phyloP scores from a whole-genome alignment of 805 yeast genomes.

The Barnettozyma sp. region DNA sequence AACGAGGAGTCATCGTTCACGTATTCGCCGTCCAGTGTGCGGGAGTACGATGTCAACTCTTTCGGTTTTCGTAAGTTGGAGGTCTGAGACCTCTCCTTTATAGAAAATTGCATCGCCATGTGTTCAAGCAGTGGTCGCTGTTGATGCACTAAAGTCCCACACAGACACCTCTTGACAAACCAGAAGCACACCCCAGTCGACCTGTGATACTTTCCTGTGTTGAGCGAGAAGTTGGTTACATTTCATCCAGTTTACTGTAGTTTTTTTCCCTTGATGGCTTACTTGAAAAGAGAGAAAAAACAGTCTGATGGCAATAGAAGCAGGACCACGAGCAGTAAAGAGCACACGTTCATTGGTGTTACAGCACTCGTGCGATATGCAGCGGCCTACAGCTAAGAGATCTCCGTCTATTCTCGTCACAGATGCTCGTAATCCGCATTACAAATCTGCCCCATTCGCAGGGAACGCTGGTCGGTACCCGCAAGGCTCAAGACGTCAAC shows the following conservation, averaged over 20 bases:
- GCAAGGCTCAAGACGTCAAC: too few species aligned
- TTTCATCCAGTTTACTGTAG: too few species aligned
- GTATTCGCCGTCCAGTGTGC: slow-evolving; percentile 50
- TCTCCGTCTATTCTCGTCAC: slow-evolving; percentile 94
- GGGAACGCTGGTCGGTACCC: slow-evolving; percentile 39
- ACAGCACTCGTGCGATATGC: background rate
- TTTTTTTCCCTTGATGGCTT: too few species aligned
- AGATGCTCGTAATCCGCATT: slow-evolving; percentile 62
- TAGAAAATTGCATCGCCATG: slow-evolving; percentile 14
- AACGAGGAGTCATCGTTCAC: slow-evolving; percentile 47
- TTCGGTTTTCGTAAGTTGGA: slow-evolving; percentile 81
- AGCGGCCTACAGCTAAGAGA: slow-evolving; percentile 65
- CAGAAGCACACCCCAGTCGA: too few species aligned
- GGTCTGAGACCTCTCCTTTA: slow-evolving; percentile 43
- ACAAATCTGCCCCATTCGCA: slow-evolving; percentile 69
- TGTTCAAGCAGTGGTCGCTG: too few species aligned
- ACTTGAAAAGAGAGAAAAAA: too few species aligned
- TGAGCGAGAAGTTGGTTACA: too few species aligned
- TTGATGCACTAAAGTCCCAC: too few species aligned
- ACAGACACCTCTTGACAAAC: too few species aligned
- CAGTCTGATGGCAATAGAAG: slow-evolving; percentile 14
- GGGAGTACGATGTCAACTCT: slow-evolving; percentile 63
- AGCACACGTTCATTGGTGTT: too few species aligned
- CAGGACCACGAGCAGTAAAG: too few species aligned
- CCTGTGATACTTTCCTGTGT: too few species aligned